These are phyloP conservation scores for Aspergillus conjunctus DNA, from an alignment of 495 filamentous ascomycete species.

Conservation along the genomic window DNA sequence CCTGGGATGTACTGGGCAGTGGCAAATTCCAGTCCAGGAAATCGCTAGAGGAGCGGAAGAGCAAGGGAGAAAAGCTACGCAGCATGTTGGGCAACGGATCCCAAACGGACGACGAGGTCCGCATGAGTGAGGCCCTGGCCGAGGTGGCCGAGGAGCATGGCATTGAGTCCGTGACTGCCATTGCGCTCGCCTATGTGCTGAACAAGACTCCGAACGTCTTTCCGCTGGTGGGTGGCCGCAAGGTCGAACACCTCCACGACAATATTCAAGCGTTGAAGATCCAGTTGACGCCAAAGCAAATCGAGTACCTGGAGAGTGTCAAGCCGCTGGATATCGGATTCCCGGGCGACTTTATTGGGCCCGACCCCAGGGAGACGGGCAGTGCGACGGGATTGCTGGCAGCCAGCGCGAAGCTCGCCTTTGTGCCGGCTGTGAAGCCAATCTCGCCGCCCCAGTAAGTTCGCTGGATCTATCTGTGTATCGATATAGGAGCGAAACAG, in stretches of 20 bases:
- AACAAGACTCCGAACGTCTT: constrained; percentile 75
- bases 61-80: not conserved
- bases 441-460: not conserved
- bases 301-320: constrained; percentile 57
- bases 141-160: not conserved
- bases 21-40: constrained; percentile 52
- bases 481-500: not conserved
- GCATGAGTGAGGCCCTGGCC: constrained; percentile 9
- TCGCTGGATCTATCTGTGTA: not conserved
- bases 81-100: not conserved
- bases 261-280: constrained; percentile 64
- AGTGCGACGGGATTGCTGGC: not conserved
- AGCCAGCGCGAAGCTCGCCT: not conserved
- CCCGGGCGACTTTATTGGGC: constrained; percentile 3
- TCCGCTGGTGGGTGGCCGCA: constrained; percentile 70
- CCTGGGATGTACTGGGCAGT: constrained; percentile 55
- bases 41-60: not conserved
- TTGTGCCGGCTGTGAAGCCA: not conserved
- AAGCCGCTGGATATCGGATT: constrained; percentile 42
- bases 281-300: constrained; percentile 54
- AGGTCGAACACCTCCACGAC: constrained; percentile 61
- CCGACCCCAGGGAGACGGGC: not conserved
- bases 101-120: constrained; percentile 26
- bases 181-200: constrained; percentile 75
- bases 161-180: constrained; percentile 30